Evolutionary conservation across 129 eudicot species (phyloP), one percentile per base, ranked within the genome.

Genomic region (Oenanthe sinensis): DNA sequence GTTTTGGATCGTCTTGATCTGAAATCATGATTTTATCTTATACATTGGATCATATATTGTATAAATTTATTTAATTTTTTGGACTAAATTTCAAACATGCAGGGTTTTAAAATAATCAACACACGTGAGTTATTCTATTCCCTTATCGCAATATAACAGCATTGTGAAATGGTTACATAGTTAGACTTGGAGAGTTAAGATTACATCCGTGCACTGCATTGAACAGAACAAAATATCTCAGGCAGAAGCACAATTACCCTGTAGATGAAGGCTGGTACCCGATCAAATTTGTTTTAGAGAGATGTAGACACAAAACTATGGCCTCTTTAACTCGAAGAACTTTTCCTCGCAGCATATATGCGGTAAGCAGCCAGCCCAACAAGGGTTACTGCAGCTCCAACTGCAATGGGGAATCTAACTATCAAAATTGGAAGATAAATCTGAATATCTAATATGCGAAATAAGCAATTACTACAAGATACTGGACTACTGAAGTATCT

Each of bases 291-390:
- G 6, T 63, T 11, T 63, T 12, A 40, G 15, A 48, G 30, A 30
- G 20, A 78, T 77, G 75, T n/a, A 49, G 15, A 63, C 28, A 33
- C 40, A 65, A 11, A 33, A 77, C 40, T 4, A 20, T 0, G 13
- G 52, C 47, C 26, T 63, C 19, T 73, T 84, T 68, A 88, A 50
- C 85, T 77, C 0, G 93, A 92, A 55, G 88, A 22, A 26, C 80
- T 93, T 84, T 78, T 89, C 87, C 94, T 87, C 54, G 98, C 92
- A 63, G 98, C 93, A 84, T 93, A 93, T 63, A 89, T 94, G 26
- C 98, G 96, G 79, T 93, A 93, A 40, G 93, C 98, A 71, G 96
- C 98, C 79, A 93, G 82, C 58, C 98, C 96, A 49, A 86, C 92
- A 70, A 93, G 75, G 49, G 91, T 90, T 24, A 93, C 98, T 30